Evolutionary conservation across 371 early-diverging fungal species (phyloP).

Genomic region (Mucor circinelloides): DNA sequence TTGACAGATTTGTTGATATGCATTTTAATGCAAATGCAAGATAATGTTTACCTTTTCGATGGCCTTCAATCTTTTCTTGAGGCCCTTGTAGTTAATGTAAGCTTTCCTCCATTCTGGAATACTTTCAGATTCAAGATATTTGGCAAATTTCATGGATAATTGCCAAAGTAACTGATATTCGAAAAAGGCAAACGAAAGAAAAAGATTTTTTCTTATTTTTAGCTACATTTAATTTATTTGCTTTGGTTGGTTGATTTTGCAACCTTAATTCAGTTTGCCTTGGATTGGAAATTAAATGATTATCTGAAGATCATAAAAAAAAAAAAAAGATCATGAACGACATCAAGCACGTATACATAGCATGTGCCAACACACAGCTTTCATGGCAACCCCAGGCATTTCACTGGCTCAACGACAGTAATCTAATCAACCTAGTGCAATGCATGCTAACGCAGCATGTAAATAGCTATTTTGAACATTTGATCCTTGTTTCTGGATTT

Average conservation of each 20-base stretch:
- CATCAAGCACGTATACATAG: no score
- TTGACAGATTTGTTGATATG: not conserved
- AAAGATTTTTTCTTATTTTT: not conserved
- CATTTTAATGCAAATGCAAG: not conserved
- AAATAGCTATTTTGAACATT: no score
- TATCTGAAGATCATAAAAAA: no score
- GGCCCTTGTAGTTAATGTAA: slow-evolving; percentile 74
- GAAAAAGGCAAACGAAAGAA: not conserved
- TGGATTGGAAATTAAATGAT: no score
- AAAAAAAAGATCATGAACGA: no score
- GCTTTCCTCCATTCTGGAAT: slow-evolving; percentile 86
- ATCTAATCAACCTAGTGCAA: no score
- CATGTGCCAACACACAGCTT: no score
- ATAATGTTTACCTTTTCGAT: slow-evolving; percentile 50
- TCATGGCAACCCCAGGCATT: no score
- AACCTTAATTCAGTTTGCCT: not conserved
- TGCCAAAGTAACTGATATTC: not conserved
- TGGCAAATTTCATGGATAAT: slow-evolving; percentile 79
- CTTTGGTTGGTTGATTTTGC: not conserved
- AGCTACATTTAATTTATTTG: not conserved
- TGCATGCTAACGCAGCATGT: no score
- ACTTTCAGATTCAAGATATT: slow-evolving; percentile 72
- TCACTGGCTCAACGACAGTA: no score
- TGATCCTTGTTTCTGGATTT: no score
- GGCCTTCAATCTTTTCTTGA: slow-evolving; percentile 69